phyloP scores from a whole-genome alignment of 2,329 filamentous ascomycete species.

The Chalaropsis thielavioides region DNA sequence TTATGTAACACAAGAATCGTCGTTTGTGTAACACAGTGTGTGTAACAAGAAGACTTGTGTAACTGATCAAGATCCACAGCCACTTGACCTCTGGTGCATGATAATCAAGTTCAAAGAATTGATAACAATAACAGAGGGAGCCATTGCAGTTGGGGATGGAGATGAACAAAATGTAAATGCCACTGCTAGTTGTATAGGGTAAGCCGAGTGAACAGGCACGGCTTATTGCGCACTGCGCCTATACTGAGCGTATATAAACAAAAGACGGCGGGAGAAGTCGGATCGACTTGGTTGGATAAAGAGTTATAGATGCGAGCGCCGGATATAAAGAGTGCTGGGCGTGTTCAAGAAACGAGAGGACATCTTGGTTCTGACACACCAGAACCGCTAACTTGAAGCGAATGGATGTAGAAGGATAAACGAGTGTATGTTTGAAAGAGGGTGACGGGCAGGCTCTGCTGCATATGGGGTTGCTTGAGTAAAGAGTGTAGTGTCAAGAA shows the following conservation, averaged over 20 bases:
- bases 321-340: not conserved
- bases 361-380: not conserved
- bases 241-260: not conserved
- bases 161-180: not conserved
- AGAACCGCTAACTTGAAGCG: not conserved
- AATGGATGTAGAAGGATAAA: not conserved
- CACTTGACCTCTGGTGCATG: not conserved
- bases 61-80: not conserved
- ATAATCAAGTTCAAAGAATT: not conserved
- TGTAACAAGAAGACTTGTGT: not conserved
- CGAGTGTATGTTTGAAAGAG: not conserved
- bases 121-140: not conserved
- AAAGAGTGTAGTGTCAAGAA: not conserved
- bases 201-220: constrained; percentile 11
- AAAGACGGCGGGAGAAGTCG: not conserved
- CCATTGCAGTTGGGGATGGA: not conserved
- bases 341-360: not conserved
- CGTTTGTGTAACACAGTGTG: not conserved
- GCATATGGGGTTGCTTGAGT: not conserved
- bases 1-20: not conserved
- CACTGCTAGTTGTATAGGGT: not conserved
- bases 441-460: not conserved
- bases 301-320: constrained; percentile 6
- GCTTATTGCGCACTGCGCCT: constrained; percentile 15
- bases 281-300: constrained; percentile 12